These are phyloP conservation scores for Fusarium kyushuense DNA, from an alignment of 2,329 filamentous ascomycete genomes.

Conservation along the genomic window DNA sequence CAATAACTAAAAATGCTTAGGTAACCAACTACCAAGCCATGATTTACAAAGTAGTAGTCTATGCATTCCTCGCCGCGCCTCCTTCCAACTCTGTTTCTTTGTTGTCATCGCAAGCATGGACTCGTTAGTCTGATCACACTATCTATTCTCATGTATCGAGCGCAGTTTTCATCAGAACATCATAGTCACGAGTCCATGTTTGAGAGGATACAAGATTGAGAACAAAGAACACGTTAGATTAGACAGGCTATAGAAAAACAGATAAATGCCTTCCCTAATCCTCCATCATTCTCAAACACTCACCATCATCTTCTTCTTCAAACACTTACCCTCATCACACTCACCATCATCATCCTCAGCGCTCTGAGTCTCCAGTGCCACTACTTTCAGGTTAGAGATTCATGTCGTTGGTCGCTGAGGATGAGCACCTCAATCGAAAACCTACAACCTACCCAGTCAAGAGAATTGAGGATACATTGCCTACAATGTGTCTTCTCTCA, in stretches of 20 bases:
- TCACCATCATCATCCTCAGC: background rate
- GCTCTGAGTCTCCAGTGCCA: background rate
- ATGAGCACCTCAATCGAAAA: background rate
- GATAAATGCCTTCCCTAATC: background rate
- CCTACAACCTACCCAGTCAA: background rate
- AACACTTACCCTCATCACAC: background rate
- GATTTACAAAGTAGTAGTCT: background rate
- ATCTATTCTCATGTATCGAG: background rate
- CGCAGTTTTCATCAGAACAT: background rate
- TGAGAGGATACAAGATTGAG: background rate
- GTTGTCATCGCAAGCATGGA: background rate
- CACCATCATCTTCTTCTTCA: background rate
- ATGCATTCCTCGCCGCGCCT: slow-evolving; percentile 13
- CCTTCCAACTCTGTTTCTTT: background rate
- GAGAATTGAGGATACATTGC: background rate
- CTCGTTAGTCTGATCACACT: background rate
- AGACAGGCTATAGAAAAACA: background rate
- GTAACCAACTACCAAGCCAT: slow-evolving; percentile 5
- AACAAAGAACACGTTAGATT: background rate
- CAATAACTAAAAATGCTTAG: background rate
- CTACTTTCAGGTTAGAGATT: too few species aligned
- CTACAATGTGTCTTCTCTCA: background rate
- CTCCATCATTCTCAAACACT: background rate
- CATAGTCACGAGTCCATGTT: background rate
- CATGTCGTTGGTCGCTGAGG: too few species aligned